Conservation (phyloP, 805 yeast genomes). For the Cyberlindnera veronae region DNA sequence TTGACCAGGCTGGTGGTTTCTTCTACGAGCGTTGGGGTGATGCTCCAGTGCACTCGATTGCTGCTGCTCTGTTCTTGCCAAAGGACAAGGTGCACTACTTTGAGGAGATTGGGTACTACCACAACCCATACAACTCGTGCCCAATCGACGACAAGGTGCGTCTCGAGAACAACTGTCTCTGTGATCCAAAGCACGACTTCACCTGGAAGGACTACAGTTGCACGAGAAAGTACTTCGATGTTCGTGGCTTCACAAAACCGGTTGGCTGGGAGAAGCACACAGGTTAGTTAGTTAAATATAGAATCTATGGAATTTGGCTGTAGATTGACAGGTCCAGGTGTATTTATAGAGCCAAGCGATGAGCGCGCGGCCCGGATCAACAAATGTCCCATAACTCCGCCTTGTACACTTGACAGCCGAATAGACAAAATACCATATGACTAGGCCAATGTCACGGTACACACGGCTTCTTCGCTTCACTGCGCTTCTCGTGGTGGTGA, state of each 20-base stretch:
- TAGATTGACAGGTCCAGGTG: too few species aligned
- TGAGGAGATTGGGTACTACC: constrained; percentile 81
- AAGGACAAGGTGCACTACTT: constrained; percentile 73
- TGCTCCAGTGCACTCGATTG: constrained; percentile 89
- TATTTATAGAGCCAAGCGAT: too few species aligned
- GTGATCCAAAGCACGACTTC: constrained; percentile 67
- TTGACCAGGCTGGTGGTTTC: constrained; percentile 86
- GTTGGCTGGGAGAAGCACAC: constrained; percentile 65
- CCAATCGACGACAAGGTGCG: constrained; percentile 65
- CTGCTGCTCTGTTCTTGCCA: constrained; percentile 74
- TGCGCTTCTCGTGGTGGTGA: constrained; percentile 9
- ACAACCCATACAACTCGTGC: constrained; percentile 77
- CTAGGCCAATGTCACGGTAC: constrained; percentile 16
- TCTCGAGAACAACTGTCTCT: constrained; percentile 60
- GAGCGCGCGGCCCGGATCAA: too few species aligned
- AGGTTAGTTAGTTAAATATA: too few species aligned
- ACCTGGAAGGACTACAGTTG: constrained; percentile 76
- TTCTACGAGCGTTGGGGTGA: constrained; percentile 95
- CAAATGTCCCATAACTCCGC: too few species aligned
- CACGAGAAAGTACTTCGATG: constrained; percentile 57
- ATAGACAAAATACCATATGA: not conserved
- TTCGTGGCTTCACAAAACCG: constrained; percentile 56
- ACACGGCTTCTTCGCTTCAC: constrained; percentile 23
- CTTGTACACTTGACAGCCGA: too few species aligned
- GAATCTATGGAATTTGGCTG: too few species aligned